Conservation (phyloP, 257 asterid genomes). For the Solanum boliviense region DNA sequence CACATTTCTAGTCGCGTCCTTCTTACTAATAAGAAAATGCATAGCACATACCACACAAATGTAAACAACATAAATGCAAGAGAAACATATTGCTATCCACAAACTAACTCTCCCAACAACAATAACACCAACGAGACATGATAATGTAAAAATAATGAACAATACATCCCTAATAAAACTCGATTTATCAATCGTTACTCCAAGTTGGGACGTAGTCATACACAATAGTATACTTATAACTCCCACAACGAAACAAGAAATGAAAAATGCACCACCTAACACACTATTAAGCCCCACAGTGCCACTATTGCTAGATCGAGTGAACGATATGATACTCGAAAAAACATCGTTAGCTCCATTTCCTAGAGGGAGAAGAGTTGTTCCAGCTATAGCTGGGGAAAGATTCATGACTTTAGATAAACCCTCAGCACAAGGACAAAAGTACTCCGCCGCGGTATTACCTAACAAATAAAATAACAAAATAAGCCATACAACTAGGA, state of each 20-base stretch:
- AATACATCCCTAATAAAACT: conserved; percentile 66
- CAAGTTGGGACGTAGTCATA: background rate
- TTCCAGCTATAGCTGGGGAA: conserved; percentile 71
- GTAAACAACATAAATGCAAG: conserved; percentile 37
- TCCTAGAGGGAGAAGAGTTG: conserved; percentile 79
- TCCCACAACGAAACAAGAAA: conserved; percentile 67
- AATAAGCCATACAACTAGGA: conserved; percentile 42
- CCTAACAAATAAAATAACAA: conserved; percentile 55
- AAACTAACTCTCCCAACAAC: conserved; percentile 28
- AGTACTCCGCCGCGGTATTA: conserved; percentile 63
- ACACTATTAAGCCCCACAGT: conserved; percentile 65
- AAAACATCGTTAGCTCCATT: conserved; percentile 82
- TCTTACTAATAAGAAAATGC: conserved; percentile 27
- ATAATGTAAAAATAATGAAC: conserved; percentile 44
- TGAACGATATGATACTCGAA: conserved; percentile 46
- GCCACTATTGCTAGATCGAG: conserved; percentile 31
- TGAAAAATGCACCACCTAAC: conserved; percentile 73
- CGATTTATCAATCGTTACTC: conserved; percentile 22
- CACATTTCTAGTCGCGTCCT: background rate
- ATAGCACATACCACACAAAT: conserved; percentile 40
- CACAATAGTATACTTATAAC: conserved; percentile 37
- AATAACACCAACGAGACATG: conserved; percentile 37
- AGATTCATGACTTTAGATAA: conserved; percentile 39
- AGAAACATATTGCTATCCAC: conserved; percentile 42
- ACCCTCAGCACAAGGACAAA: conserved; percentile 53